phyloP scores from a whole-genome alignment of 106 monocot genomes.

The Acorus calamus region DNA sequence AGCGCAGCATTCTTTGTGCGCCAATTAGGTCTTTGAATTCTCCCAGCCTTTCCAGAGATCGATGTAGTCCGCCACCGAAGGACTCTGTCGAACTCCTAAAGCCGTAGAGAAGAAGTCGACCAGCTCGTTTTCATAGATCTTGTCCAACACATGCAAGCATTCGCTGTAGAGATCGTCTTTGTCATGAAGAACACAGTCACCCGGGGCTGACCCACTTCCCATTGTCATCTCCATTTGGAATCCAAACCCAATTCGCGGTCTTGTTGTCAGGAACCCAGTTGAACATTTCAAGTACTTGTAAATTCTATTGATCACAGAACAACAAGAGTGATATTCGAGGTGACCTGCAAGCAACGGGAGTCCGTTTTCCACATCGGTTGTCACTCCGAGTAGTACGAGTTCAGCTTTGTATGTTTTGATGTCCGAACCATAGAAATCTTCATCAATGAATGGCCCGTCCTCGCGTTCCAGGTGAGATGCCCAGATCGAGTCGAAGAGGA shows the following conservation, averaged over 20 bases:
- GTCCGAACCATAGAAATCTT: neutral
- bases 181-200: neutral
- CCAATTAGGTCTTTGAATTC: neutral
- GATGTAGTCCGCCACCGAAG: neutral
- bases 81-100: neutral
- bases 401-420: neutral
- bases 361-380: neutral
- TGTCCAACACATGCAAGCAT: neutral
- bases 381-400: neutral
- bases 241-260: neutral
- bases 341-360: neutral
- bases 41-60: neutral
- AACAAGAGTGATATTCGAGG: neutral
- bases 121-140: neutral
- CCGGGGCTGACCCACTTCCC: neutral
- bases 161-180: neutral
- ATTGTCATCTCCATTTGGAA: neutral
- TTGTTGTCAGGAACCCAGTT: neutral
- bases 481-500: neutral
- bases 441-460: neutral
- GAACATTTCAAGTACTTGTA: neutral
- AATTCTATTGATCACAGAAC: neutral
- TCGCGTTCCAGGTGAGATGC: neutral
- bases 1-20: neutral
- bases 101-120: neutral